Conservation (phyloP, 768 basidiomycete species). For the Lentinus tigrinus region DNA sequence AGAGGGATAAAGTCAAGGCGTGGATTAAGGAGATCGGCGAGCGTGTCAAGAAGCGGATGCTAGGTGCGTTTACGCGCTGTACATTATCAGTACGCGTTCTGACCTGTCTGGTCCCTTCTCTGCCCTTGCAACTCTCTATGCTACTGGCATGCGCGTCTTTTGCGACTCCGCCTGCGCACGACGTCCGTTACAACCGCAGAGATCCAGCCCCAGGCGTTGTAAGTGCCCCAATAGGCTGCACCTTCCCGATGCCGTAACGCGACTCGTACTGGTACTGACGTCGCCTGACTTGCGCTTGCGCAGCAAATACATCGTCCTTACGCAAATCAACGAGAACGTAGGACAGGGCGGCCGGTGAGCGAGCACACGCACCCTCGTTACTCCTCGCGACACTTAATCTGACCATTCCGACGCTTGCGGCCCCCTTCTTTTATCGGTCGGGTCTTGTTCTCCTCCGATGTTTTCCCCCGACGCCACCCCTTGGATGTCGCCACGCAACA, state of each 20-base stretch:
- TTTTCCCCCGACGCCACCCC: neutral
- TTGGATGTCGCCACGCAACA: constrained; percentile 26
- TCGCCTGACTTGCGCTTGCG: constrained; percentile 11
- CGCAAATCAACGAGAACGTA: constrained; percentile 81
- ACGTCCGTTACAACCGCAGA: no score
- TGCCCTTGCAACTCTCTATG: neutral
- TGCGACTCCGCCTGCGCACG: constrained; percentile 1
- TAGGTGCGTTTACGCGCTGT: constrained; percentile 36
- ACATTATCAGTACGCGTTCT: neutral
- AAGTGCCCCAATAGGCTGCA: constrained; percentile 34
- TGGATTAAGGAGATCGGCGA: constrained; percentile 87
- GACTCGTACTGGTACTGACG: neutral
- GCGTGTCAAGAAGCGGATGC: constrained; percentile 82
- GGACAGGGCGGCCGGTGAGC: constrained; percentile 83
- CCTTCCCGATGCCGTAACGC: neutral
- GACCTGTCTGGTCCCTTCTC: neutral
- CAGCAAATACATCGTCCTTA: constrained; percentile 86
- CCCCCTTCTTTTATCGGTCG: neutral
- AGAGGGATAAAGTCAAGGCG: constrained; percentile 64
- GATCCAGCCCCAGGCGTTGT: constrained; percentile 82
- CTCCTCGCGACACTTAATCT: neutral
- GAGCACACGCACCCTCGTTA: neutral
- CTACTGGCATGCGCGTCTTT: no score
- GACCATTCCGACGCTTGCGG: neutral
- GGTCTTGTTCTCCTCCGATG: neutral